phyloP scores from a whole-genome alignment of 2,329 filamentous ascomycete species.

The Colletotrichum sp. region DNA sequence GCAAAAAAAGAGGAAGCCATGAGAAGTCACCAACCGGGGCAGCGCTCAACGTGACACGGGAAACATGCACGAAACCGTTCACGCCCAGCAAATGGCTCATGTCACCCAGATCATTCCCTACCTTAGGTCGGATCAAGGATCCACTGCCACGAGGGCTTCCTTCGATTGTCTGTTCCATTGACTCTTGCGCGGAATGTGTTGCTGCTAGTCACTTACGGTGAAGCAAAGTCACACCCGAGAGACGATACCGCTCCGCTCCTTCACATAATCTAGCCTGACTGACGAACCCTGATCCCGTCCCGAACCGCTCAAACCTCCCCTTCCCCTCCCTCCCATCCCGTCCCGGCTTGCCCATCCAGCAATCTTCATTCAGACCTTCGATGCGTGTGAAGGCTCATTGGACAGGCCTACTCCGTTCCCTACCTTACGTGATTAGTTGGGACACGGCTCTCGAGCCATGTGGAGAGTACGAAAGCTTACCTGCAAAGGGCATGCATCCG shows the following conservation, averaged over 20 bases:
- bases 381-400: neutral
- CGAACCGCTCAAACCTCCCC: neutral
- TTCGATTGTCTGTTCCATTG: neutral
- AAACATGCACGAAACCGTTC: constrained; percentile 5
- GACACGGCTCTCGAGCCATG: neutral
- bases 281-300: neutral
- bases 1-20: neutral
- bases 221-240: neutral
- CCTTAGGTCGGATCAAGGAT: neutral
- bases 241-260: neutral
- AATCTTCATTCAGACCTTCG: neutral
- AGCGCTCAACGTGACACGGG: neutral
- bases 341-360: neutral
- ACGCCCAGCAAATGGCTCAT: neutral
- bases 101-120: neutral
- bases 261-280: neutral
- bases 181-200: neutral
- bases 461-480: neutral
- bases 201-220: neutral
- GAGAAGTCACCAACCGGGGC: neutral
- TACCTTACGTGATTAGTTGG: neutral
- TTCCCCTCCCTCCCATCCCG: neutral
- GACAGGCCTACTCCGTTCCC: neutral
- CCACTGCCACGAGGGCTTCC: neutral
- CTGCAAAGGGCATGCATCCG: neutral